A percentile compares a stretch with the other conserved stretches of the same genome.
These are phyloP conservation scores for Colletotrichum euphorbiae DNA, from an alignment of 2,329 filamentous ascomycete genomes.

Conservation along the genomic window DNA sequence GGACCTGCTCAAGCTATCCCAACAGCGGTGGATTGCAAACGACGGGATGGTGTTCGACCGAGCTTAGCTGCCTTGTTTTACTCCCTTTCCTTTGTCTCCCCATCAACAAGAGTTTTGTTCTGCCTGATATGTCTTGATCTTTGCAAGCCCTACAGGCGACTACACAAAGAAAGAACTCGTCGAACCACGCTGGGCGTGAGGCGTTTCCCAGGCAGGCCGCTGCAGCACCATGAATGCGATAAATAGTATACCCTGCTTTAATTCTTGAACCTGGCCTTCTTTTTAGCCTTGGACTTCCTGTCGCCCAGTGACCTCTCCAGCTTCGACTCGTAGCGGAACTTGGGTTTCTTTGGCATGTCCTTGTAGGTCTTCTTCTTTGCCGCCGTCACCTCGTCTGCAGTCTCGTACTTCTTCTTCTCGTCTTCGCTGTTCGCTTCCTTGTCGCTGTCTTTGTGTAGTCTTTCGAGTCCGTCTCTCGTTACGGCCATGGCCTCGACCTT, in stretches of 20 bases:
- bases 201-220: constrained; percentile 15
- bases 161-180: constrained; percentile 7
- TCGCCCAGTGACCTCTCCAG: constrained; percentile 80
- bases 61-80: constrained; percentile 38
- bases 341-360: constrained; percentile 71
- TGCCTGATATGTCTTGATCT: constrained; percentile 24
- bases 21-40: constrained; percentile 33
- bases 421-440: constrained; percentile 43
- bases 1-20: constrained; percentile 33
- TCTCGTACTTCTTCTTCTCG: constrained; percentile 42
- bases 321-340: constrained; percentile 94
- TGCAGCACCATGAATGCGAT: constrained; percentile 30
- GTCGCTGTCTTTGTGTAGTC: constrained; percentile 51
- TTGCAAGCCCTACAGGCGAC: constrained; percentile 14
- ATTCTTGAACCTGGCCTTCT: constrained; percentile 50
- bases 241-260: constrained; percentile 35
- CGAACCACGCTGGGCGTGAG: constrained; percentile 36
- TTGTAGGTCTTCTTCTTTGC: constrained; percentile 71
- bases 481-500: constrained; percentile 91
- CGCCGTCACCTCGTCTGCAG: constrained; percentile 45
- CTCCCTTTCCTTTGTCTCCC: constrained; percentile 33
- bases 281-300: constrained; percentile 78
- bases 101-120: constrained; percentile 36
- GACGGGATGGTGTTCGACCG: constrained; percentile 31
- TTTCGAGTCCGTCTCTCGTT: constrained; percentile 77